Base-by-base conservation (phyloP, 2,329 filamentous ascomycete species). In the Gnomoniopsis smithogilvyi region DNA sequence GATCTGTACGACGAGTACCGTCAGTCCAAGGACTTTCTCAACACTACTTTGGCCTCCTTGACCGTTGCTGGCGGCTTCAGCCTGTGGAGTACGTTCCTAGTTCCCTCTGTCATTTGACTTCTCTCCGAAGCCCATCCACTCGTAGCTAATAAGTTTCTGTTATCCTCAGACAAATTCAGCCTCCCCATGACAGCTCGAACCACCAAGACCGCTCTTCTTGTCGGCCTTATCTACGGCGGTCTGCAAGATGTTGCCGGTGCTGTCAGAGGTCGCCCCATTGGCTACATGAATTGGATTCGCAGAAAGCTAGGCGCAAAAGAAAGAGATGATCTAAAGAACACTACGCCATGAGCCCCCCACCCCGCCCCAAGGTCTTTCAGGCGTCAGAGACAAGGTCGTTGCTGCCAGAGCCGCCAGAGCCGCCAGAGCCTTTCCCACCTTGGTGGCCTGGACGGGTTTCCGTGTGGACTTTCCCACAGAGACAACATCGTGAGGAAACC, bases 1-100 rank as follows among this genome's bases (percentile, higher is more conserved):
- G 90, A 94, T 72, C 87, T 90, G 58, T 87, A 96, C 53, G 93
- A 97, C 74, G 80, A 87, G 6, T 87, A 87, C 65, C 80, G 86
- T 52, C 82, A 83, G 47, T 79, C 80, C 58, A 85, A 86, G 71
- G 94, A 98, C 73, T 87, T 92, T 68, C 70, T 91, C 67, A 94
- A 89, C 64, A 96, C 91, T 1, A 85, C 92, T 6, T 80, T 93
- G 59, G 92, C 95, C 26, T 93, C 91, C 50, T 77, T 96, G 71
- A 89, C 90, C 0, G 88, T 95, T 38, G 91, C 93, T 0, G 94
- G 94, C 2, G 81, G 87, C 10, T 97, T 96, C 79, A 96, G 92
- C 70, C 77, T 92, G 60, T 89, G 90, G 84, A 90, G 92, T 93
- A 80, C 70, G 88, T 79, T 51, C 48, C 53, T 30, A 47, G 3